phyloP scores from a whole-genome alignment of 305 asterid species.

The Fraxinus angustifolia region DNA sequence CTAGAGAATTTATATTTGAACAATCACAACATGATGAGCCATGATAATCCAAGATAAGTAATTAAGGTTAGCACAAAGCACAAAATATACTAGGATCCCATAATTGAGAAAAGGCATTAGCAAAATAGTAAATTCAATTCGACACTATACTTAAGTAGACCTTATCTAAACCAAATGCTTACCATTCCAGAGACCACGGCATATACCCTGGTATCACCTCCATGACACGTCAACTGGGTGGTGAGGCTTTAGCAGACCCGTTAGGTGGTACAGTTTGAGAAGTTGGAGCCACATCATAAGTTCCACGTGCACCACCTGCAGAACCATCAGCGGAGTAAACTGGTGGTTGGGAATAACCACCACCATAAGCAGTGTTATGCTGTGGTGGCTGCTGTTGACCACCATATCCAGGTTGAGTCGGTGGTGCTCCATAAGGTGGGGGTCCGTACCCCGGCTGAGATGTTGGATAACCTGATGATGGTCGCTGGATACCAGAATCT shows the following conservation, averaged over 20 bases:
- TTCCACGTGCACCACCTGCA: not conserved
- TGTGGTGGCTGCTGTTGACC: conserved; percentile 26
- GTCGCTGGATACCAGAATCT: not conserved
- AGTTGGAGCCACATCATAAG: not conserved
- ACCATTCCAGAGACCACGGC: not conserved
- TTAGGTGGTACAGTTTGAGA: conserved; percentile 3
- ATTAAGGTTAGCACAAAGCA: not conserved
- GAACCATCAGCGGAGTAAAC: conserved; percentile 2
- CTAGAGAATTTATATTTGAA: not conserved
- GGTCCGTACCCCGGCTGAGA: conserved; percentile 34
- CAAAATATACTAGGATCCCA: not conserved
- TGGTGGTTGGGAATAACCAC: conserved; percentile 1
- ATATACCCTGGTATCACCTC: not conserved
- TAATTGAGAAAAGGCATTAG: not conserved
- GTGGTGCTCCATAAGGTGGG: conserved; percentile 16
- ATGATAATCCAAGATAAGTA: not conserved
- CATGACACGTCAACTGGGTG: conserved; percentile 11
- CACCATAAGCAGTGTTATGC: conserved; percentile 20
- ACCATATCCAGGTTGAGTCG: not conserved
- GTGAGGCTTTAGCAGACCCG: conserved; percentile 9
- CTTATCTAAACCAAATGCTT: not conserved
- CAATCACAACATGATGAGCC: not conserved
- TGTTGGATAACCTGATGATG: not conserved
- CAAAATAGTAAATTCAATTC: not conserved
- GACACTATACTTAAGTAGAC: not conserved